phyloP scores from a whole-genome alignment of 371 early-diverging fungal genomes.

The Spraguea lophii region DNA sequence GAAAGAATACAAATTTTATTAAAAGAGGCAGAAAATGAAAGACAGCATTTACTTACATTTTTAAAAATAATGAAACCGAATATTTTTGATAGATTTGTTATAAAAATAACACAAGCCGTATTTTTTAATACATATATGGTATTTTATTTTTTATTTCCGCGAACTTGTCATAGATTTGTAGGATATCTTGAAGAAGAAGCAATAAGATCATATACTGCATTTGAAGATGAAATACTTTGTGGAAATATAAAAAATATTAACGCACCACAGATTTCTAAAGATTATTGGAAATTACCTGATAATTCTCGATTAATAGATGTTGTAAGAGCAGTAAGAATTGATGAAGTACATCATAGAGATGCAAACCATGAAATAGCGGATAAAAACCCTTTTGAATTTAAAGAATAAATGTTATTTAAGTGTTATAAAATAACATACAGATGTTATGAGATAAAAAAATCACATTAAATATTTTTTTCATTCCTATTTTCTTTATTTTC shows the following conservation, averaged over 20 bases:
- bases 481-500: slow-evolving; percentile 1
- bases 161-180: slow-evolving; percentile 61
- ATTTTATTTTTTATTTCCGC: slow-evolving; percentile 59
- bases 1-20: slow-evolving; percentile 64
- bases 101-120: slow-evolving; percentile 56
- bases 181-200: slow-evolving; percentile 62
- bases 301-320: slow-evolving; percentile 65
- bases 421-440: too few species aligned
- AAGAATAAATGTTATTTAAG: neutral
- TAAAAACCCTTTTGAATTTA: neutral
- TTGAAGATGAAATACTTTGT: slow-evolving; percentile 60
- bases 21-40: slow-evolving; percentile 67
- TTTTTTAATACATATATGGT: slow-evolving; percentile 69
- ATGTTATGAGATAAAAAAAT: too few species aligned
- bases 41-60: slow-evolving; percentile 68
- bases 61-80: slow-evolving; percentile 55
- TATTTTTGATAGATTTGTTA: slow-evolving; percentile 49
- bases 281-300: slow-evolving; percentile 66
- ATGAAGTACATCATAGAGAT: slow-evolving; percentile 71
- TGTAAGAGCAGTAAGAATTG: slow-evolving; percentile 73
- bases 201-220: slow-evolving; percentile 66
- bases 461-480: slow-evolving; percentile 9
- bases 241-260: slow-evolving; percentile 54
- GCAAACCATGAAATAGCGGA: slow-evolving; percentile 52
- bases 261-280: slow-evolving; percentile 57